Evolutionary conservation across 2,329 filamentous ascomycete species (phyloP).

Genomic region (Botrytis byssoidea): DNA sequence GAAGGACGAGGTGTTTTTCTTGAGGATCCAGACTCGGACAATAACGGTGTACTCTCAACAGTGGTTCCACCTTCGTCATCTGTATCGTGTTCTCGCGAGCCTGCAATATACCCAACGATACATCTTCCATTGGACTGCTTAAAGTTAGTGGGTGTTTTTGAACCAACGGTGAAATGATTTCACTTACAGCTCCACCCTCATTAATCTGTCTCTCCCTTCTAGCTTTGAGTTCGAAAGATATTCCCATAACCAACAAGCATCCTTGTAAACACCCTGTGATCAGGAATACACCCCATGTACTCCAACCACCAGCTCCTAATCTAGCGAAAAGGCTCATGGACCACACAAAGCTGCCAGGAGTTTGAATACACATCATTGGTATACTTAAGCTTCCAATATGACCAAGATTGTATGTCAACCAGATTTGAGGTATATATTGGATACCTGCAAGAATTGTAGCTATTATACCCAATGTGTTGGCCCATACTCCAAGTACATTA

Average conservation of each 20-base stretch:
- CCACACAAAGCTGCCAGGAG: slow-evolving; percentile 87
- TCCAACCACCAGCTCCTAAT: slow-evolving; percentile 83
- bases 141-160: slow-evolving; percentile 12
- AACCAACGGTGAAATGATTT: background rate
- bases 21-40: slow-evolving; percentile 14
- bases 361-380: slow-evolving; percentile 98
- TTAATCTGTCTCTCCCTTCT: slow-evolving; percentile 25
- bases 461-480: slow-evolving; percentile 78
- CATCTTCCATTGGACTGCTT: slow-evolving; percentile 22
- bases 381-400: slow-evolving; percentile 90
- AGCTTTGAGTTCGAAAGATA: slow-evolving; percentile 64
- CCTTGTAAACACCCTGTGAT: slow-evolving; percentile 86
- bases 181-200: slow-evolving; percentile 25
- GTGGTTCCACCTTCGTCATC: slow-evolving; percentile 27
- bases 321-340: slow-evolving; percentile 78
- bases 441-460: slow-evolving; percentile 76
- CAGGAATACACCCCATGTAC: slow-evolving; percentile 89
- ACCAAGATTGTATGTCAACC: slow-evolving; percentile 81
- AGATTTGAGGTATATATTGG: slow-evolving; percentile 95
- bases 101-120: slow-evolving; percentile 25
- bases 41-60: slow-evolving; percentile 23
- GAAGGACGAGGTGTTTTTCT: background rate
- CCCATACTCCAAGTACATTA: slow-evolving; percentile 69
- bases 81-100: slow-evolving; percentile 20
- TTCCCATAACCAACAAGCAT: slow-evolving; percentile 72